A percentile compares a stretch with the other conserved stretches of the same genome.
phyloP scores from a whole-genome alignment of 2,329 filamentous ascomycete species.

The Monascus ruber region DNA sequence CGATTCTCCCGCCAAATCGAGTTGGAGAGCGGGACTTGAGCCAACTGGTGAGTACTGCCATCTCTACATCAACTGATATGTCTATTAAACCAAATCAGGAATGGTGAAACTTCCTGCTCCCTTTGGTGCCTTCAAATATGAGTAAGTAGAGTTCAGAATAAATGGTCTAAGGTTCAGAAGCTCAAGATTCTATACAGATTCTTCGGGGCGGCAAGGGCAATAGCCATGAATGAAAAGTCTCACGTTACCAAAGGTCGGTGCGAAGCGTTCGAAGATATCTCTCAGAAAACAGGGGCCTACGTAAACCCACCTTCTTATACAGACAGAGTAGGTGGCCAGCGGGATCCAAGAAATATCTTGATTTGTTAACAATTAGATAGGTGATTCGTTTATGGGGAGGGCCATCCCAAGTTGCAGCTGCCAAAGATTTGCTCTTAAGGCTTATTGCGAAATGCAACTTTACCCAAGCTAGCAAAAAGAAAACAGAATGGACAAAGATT shows the following conservation, averaged over 20 bases:
- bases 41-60: constrained; percentile 7
- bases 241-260: constrained; percentile 4
- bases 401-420: constrained; percentile 11
- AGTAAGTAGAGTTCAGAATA: constrained; percentile 8
- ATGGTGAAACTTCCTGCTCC: constrained; percentile 7
- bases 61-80: background rate
- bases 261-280: constrained; percentile 17
- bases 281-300: constrained; percentile 15
- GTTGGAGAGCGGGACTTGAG: constrained; percentile 12
- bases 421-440: constrained; percentile 9
- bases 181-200: constrained; percentile 6
- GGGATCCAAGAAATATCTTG: background rate
- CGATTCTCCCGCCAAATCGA: constrained; percentile 14
- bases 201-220: constrained; percentile 8
- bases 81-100: constrained; percentile 2
- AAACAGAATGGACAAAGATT: constrained; percentile 14
- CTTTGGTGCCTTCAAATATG: constrained; percentile 12
- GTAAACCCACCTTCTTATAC: constrained; percentile 14
- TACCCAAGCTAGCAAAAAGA: constrained; percentile 8
- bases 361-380: constrained; percentile 6
- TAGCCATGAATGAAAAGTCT: constrained; percentile 1
- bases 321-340: constrained; percentile 10
- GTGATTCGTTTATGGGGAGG: constrained; percentile 17
- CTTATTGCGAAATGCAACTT: constrained; percentile 9
- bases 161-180: background rate